Evolutionary conservation across 2,329 filamentous ascomycete species (phyloP).

Genomic region (Penicillium sp.): DNA sequence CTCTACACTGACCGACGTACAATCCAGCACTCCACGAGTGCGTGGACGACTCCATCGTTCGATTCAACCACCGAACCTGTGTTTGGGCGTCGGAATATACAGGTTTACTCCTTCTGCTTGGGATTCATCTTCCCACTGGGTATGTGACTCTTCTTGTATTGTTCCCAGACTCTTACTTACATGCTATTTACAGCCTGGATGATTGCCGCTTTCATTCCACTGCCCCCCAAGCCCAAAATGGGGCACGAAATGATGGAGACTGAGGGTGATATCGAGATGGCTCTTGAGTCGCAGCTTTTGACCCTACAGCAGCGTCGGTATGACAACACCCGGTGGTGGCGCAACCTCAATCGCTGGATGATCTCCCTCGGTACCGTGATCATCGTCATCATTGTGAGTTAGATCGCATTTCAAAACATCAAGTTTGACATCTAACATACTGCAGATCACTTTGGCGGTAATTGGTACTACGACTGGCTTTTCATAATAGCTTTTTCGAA

Average conservation of each 20-base stretch:
- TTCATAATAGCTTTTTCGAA: conserved; percentile 11
- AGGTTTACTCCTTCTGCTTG: conserved; percentile 69
- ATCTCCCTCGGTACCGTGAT: conserved; percentile 56
- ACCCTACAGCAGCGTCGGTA: conserved; percentile 50
- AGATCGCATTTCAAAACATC: neutral
- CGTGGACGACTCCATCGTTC: conserved; percentile 72
- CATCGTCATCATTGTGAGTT: conserved; percentile 54
- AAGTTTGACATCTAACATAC: conserved; percentile 8
- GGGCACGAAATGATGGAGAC: conserved; percentile 51
- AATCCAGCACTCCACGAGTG: conserved; percentile 52
- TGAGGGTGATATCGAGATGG: conserved; percentile 41
- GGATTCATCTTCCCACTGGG: conserved; percentile 76
- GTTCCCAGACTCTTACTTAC: conserved; percentile 29
- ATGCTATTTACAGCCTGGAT: conserved; percentile 64
- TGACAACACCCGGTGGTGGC: conserved; percentile 64
- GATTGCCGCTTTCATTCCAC: conserved; percentile 69
- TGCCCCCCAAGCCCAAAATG: conserved; percentile 58
- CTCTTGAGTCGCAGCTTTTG: conserved; percentile 45
- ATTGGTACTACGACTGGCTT: conserved; percentile 37
- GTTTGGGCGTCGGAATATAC: conserved; percentile 67
- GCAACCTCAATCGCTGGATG: conserved; percentile 62
- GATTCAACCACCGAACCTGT: conserved; percentile 62
- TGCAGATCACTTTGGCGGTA: conserved; percentile 31
- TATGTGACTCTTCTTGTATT: conserved; percentile 42
- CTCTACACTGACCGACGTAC: conserved; percentile 62